Percentiles rank a stretch among this genome's conserved stretches.
Conservation (phyloP, 1,284 basidiomycete genomes). For the Cystobasidiaceae sp. region DNA sequence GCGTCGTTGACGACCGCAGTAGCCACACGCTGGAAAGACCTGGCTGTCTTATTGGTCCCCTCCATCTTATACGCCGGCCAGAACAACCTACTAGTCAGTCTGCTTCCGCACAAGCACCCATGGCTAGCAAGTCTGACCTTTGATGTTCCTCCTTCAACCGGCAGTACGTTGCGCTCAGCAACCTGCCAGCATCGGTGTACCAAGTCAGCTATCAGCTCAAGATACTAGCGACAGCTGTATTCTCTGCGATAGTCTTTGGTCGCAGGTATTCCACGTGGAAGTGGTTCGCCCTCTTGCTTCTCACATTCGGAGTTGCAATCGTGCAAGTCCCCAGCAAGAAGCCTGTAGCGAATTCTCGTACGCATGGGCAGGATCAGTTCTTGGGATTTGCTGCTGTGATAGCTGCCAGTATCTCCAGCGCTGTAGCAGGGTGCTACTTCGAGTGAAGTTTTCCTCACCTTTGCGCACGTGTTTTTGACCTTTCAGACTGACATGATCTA, state of each 20-base stretch:
- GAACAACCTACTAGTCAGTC: constrained; percentile 38
- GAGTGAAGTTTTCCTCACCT: constrained; percentile 26
- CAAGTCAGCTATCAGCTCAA: constrained; percentile 43
- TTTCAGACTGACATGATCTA: constrained; percentile 1
- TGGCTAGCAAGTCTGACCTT: neutral
- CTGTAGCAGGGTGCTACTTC: constrained; percentile 41
- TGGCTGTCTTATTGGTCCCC: constrained; percentile 36
- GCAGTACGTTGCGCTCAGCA: constrained; percentile 40
- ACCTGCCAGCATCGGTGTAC: constrained; percentile 38
- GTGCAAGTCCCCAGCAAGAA: constrained; percentile 33
- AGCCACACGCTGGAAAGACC: constrained; percentile 28
- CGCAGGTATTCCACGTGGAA: constrained; percentile 31
- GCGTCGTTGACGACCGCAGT: constrained; percentile 8
- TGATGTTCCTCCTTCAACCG: neutral
- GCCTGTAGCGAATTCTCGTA: neutral
- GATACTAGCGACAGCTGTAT: constrained; percentile 42
- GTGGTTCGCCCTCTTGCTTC: constrained; percentile 38
- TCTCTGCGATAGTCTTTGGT: constrained; percentile 38
- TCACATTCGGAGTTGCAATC: constrained; percentile 37
- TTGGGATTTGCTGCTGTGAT: constrained; percentile 39
- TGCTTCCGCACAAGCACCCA: neutral
- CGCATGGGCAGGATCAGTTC: constrained; percentile 1
- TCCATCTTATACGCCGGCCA: constrained; percentile 39
- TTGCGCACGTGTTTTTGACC: neutral
- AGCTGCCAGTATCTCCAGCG: constrained; percentile 38